Conservation (phyloP, 169 alveolate species). For the Eimeria nieschulzi region DNA sequence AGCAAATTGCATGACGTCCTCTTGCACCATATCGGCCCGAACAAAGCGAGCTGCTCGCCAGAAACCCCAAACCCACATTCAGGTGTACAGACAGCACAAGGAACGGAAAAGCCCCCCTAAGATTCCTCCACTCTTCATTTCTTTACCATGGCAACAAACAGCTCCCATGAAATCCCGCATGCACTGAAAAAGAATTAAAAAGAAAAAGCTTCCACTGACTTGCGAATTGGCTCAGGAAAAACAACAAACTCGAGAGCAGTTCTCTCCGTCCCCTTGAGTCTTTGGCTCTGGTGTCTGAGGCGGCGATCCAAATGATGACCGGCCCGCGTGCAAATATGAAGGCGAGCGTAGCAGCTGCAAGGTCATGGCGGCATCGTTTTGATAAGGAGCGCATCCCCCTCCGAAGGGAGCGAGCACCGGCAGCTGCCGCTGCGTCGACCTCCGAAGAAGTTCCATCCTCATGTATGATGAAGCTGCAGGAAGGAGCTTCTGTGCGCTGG, state of each 20-base stretch:
- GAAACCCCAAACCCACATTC: too few species aligned
- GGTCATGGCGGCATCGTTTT: background rate
- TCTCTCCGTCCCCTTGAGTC: background rate
- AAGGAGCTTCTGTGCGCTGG: background rate
- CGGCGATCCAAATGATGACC: background rate
- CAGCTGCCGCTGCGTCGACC: background rate
- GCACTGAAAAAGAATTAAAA: too few species aligned
- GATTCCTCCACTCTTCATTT: too few species aligned
- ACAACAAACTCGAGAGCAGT: background rate
- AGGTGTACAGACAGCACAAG: too few species aligned
- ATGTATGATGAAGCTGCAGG: background rate
- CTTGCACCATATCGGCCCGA: constrained; percentile 45
- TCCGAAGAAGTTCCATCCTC: background rate
- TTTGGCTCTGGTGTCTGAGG: background rate
- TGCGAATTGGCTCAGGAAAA: background rate
- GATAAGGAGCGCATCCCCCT: background rate
- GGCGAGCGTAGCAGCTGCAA: background rate
- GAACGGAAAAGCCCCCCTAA: too few species aligned
- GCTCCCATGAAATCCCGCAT: too few species aligned
- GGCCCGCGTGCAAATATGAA: background rate
- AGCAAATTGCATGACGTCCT: constrained; percentile 35
- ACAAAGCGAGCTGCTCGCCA: constrained; percentile 11
- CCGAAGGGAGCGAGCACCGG: background rate
- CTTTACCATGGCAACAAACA: too few species aligned
- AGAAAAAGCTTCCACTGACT: background rate